Percentiles rank a stretch among this genome's conserved stretches.
These are phyloP conservation scores for Vanderwaltozyma verrucispora DNA, from an alignment of 805 yeast species.

Conservation along the genomic window DNA sequence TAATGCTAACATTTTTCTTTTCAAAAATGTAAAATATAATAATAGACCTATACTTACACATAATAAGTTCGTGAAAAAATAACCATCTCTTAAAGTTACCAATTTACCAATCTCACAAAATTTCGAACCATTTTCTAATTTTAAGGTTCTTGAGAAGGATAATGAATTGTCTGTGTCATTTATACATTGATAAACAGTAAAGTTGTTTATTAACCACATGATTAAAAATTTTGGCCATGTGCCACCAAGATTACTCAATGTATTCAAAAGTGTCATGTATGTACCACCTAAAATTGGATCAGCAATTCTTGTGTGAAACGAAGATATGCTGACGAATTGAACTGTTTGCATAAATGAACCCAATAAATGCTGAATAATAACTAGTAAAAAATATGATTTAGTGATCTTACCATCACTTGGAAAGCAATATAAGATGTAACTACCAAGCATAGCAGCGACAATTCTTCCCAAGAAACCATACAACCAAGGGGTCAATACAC, in stretches of 20 bases:
- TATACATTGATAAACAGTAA: conserved; percentile 57
- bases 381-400: conserved; percentile 48
- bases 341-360: conserved; percentile 91
- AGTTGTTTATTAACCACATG: conserved; percentile 65
- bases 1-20: conserved; percentile 46
- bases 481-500: conserved; percentile 83
- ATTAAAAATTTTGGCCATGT: conserved; percentile 93
- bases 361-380: conserved; percentile 71
- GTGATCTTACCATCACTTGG: conserved; percentile 46
- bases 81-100: conserved; percentile 63
- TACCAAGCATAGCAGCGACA: conserved; percentile 65
- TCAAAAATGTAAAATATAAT: conserved; percentile 57
- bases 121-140: neutral
- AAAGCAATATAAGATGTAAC: conserved; percentile 57
- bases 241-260: conserved; percentile 88
- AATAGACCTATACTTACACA: conserved; percentile 61
- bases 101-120: conserved; percentile 1
- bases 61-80: conserved; percentile 61
- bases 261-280: conserved; percentile 92
- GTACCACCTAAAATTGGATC: conserved; percentile 97
- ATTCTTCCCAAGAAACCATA: conserved; percentile 77
- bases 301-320: conserved; percentile 91
- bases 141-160: neutral
- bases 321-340: conserved; percentile 88
- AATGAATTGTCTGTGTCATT: neutral